These are phyloP conservation scores for Trapa incisa DNA, from an alignment of 345 rosid genomes.

Conservation along the genomic window DNA sequence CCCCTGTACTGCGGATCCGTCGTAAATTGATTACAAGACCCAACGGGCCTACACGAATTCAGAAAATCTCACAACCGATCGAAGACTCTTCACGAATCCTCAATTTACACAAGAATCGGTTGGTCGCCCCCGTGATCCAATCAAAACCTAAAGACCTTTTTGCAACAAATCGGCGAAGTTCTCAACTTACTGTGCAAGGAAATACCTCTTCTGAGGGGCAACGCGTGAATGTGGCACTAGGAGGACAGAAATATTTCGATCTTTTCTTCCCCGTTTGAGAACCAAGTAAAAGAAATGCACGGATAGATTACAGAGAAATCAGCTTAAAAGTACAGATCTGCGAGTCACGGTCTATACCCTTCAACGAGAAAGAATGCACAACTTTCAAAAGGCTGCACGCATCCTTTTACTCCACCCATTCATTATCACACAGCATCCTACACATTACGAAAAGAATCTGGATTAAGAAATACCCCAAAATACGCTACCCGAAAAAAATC, in stretches of 20 bases:
- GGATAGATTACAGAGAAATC: neutral
- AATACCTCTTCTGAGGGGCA: neutral
- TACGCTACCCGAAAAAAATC: neutral
- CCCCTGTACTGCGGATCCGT: conserved; percentile 65
- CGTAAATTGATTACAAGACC: neutral
- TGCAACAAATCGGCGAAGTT: neutral
- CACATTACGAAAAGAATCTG: neutral
- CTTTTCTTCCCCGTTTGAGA: neutral
- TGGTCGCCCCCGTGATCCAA: too few relatives aligned
- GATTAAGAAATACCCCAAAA: neutral
- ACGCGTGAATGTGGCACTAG: too few relatives aligned
- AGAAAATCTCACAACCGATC: too few relatives aligned
- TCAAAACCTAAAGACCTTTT: neutral
- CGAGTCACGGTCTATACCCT: neutral
- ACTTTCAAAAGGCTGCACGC: too few relatives aligned
- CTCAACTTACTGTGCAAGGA: neutral
- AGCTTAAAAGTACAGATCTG: neutral
- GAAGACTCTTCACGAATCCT: too few relatives aligned
- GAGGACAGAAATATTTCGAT: neutral
- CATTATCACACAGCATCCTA: neutral
- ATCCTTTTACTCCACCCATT: too few relatives aligned
- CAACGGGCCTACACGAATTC: neutral
- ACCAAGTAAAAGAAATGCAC: neutral
- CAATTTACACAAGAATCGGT: too few relatives aligned
- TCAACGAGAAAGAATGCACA: neutral